phyloP scores from a whole-genome alignment of 2,329 filamentous ascomycete genomes.

The Keithomyces neogunnii region DNA sequence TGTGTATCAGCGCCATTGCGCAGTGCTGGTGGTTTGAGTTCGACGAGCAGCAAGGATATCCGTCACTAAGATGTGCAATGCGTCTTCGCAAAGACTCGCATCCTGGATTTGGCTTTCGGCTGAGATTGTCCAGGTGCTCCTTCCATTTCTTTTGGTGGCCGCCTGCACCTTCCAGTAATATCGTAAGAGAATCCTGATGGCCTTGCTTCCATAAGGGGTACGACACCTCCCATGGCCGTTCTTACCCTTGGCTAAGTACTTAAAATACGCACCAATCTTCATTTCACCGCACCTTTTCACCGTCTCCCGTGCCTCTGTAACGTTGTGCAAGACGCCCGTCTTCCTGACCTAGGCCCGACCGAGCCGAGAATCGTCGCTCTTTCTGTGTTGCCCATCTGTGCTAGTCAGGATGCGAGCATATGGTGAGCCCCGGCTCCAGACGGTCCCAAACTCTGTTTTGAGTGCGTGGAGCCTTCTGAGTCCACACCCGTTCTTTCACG shows the following conservation, averaged over 20 bases:
- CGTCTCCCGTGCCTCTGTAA: neutral
- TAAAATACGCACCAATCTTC: no score
- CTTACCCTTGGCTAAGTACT: no score
- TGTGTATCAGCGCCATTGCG: neutral
- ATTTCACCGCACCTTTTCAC: neutral
- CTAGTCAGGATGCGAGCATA: neutral
- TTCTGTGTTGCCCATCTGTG: neutral
- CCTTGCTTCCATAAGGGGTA: neutral
- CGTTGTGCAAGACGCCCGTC: neutral
- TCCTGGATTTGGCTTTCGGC: neutral
- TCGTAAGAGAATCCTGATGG: neutral
- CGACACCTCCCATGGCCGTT: no score
- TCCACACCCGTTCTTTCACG: neutral
- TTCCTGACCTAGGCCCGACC: neutral
- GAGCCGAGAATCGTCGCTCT: neutral
- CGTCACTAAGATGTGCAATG: no score
- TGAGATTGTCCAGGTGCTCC: neutral
- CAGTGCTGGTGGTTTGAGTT: neutral
- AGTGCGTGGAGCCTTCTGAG: neutral
- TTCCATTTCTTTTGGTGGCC: neutral
- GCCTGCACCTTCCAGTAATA: neutral
- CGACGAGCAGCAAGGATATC: neutral
- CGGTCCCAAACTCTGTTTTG: slow-evolving; percentile 8
- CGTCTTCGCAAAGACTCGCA: no score
- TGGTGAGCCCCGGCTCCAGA: slow-evolving; percentile 3